A percentile compares a stretch with the other conserved stretches of the same genome.
phyloP scores from a whole-genome alignment of 1,284 basidiomycete genomes.

The Agroathelia rolfsii region DNA sequence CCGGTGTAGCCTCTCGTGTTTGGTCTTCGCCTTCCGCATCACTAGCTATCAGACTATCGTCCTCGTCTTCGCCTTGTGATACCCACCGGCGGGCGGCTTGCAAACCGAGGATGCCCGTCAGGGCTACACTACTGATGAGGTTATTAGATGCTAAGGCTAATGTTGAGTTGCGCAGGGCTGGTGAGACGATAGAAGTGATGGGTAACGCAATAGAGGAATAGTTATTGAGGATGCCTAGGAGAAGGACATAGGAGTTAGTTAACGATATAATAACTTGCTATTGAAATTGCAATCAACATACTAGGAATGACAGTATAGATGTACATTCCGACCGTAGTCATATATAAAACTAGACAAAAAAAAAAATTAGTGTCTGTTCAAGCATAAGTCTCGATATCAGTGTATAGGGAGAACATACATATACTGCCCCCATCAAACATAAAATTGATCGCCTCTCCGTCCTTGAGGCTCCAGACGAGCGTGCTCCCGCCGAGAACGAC shows the following conservation, averaged over 20 bases:
- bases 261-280: too few species aligned
- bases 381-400: constrained; percentile 5
- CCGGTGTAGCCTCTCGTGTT: too few species aligned
- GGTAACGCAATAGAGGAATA: constrained; percentile 45
- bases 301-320: constrained; percentile 64
- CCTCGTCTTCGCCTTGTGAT: constrained; percentile 49
- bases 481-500: constrained; percentile 50
- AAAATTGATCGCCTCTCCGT: constrained; percentile 67
- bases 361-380: too few species aligned
- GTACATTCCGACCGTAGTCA: constrained; percentile 58
- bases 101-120: constrained; percentile 69
- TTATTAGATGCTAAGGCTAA: constrained; percentile 72
- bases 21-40: constrained; percentile 10
- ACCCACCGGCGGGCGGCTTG: constrained; percentile 78
- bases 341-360: constrained; percentile 58
- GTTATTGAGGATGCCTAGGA: constrained; percentile 40
- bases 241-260: constrained; percentile 9
- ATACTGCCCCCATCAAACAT: constrained; percentile 84
- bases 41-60: constrained; percentile 10
- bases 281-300: constrained; percentile 28
- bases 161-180: constrained; percentile 43
- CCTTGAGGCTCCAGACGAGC: constrained; percentile 66
- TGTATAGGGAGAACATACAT: constrained; percentile 36
- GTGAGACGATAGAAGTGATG: constrained; percentile 42
- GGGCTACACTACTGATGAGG: constrained; percentile 72